Evolutionary conservation across 2,329 filamentous ascomycete species (phyloP), one percentile per base, ranked within the genome.

Genomic region (Colletotrichum cuscutae): DNA sequence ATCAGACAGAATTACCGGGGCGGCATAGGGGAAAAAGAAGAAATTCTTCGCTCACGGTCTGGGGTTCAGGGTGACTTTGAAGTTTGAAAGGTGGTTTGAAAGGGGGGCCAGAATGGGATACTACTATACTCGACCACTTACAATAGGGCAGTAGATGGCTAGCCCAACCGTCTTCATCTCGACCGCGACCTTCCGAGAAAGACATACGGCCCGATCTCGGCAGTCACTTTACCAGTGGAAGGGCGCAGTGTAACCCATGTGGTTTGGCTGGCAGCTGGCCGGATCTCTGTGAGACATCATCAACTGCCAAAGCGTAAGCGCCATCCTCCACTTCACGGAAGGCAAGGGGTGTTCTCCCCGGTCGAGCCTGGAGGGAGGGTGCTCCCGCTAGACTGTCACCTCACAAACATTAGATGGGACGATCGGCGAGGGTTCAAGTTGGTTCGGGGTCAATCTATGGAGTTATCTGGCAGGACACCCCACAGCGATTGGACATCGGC

Each of bases 271-370:
- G 19, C 30, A 53, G 61, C 24, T 54, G 60, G 60, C 42, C 42
- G 60, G 46, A 53, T 35, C 61, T 37, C 28, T 63, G 13, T 54
- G 28, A 63, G 46, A 63, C 61, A 63, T 26, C n/a, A 32, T 32
- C 61, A 22, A 53, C 28, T 63, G 30, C 46, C 28, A 63, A 37
- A 52, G 28, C 19, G 28, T n/a, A 15, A 19, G 60, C 26, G 28
- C 11, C 28, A 42, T 26, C 46, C n/a, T 30, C 22, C 60, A 63
- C 49, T 49, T 37, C 28, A 11, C 61, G 61, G 61, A 63, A 63
- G 61, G 32, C 61, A 54, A 53, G 61, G 61, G 37, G 46, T 3
- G 4, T 35, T 22, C 52, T 63, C 61, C 61, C 61, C 61, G 60
- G 28, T n/a, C 46, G 42, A 63, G 9, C 8, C 12, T 53, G 35